Evolutionary conservation across 768 basidiomycete genomes (phyloP).

Genomic region (Pleurotus salmoneostramineus): DNA sequence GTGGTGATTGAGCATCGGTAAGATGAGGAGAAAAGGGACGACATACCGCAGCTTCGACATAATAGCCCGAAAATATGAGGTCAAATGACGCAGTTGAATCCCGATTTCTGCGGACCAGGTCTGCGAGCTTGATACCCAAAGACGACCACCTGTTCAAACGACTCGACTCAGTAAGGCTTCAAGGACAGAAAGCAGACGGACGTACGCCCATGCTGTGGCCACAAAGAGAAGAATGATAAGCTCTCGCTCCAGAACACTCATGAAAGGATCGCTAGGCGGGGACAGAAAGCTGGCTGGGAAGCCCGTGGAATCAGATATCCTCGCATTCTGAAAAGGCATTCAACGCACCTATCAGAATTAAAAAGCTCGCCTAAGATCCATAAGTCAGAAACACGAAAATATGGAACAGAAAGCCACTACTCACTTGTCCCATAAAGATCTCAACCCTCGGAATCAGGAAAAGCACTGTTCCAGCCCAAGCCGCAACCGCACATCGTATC

Average conservation of each 20-base stretch:
- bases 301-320: background rate
- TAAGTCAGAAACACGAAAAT: background rate
- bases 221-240: conserved; percentile 47
- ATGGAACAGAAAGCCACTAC: conserved; percentile 2
- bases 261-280: conserved; percentile 65
- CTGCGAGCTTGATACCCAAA: conserved; percentile 60
- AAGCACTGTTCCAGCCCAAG: conserved; percentile 56
- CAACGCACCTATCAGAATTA: conserved; percentile 54
- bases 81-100: conserved; percentile 31
- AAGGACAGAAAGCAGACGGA: background rate
- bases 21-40: background rate
- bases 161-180: conserved; percentile 1
- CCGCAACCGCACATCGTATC: conserved; percentile 57
- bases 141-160: conserved; percentile 51
- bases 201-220: conserved; percentile 52
- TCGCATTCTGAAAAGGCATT: background rate
- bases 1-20: conserved; percentile 1
- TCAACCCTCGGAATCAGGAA: conserved; percentile 53
- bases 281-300: conserved; percentile 56
- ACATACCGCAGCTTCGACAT: conserved; percentile 46
- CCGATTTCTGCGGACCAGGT: conserved; percentile 45
- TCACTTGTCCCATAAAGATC: conserved; percentile 54
- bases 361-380: conserved; percentile 48
- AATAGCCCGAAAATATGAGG: conserved; percentile 46
- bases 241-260: conserved; percentile 67